phyloP scores from a whole-genome alignment of 306 rosid genomes.

The Nissolia schottii region DNA sequence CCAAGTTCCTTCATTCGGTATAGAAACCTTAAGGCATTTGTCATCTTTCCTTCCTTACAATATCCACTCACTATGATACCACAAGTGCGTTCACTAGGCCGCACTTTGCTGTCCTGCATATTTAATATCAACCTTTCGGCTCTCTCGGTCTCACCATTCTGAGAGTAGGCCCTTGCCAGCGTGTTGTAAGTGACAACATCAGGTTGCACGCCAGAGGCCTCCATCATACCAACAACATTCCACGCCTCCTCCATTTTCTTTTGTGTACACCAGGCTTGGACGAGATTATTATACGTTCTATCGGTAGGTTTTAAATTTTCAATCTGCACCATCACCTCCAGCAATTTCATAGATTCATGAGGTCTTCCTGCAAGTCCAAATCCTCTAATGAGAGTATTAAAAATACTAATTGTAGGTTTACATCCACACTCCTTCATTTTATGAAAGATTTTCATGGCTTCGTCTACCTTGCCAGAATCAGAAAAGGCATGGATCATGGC shows the following conservation, averaged over 20 bases:
- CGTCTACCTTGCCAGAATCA: constrained; percentile 66
- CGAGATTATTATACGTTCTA: constrained; percentile 80
- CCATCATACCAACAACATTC: constrained; percentile 66
- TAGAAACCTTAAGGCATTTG: constrained; percentile 76
- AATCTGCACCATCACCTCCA: constrained; percentile 58
- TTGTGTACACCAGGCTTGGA: constrained; percentile 80
- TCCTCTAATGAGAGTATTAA: constrained; percentile 88
- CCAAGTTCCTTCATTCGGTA: constrained; percentile 74
- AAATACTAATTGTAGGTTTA: constrained; percentile 83
- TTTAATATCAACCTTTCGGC: constrained; percentile 71
- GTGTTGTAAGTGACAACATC: constrained; percentile 91
- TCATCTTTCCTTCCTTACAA: constrained; percentile 83
- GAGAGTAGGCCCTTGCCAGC: constrained; percentile 80
- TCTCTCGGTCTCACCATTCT: constrained; percentile 59
- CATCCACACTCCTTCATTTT: constrained; percentile 79
- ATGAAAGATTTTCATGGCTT: constrained; percentile 66
- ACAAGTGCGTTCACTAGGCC: constrained; percentile 85
- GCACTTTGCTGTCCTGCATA: constrained; percentile 56
- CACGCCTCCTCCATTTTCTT: constrained; percentile 70
- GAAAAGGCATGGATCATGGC: constrained; percentile 90
- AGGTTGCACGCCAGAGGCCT: constrained; percentile 67
- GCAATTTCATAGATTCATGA: constrained; percentile 60
- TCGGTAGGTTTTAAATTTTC: constrained; percentile 65
- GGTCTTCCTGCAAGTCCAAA: constrained; percentile 74
- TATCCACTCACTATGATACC: constrained; percentile 78